phyloP scores from a whole-genome alignment of 352 stramenopile genomes.

The Phytophthora vignae region DNA sequence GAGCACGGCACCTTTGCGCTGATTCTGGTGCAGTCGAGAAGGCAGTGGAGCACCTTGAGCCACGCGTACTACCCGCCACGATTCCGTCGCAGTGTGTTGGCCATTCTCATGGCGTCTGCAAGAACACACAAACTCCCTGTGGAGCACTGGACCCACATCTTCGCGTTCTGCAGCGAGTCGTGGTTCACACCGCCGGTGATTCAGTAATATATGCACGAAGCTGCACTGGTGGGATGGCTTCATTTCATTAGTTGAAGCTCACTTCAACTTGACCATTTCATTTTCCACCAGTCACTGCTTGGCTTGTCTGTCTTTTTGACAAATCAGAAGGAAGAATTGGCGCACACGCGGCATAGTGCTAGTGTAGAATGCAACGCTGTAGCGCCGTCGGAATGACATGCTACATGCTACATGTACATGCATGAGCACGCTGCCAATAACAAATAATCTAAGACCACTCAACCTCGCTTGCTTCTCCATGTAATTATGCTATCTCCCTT shows the following conservation, averaged over 20 bases:
- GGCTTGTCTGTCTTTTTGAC: not conserved
- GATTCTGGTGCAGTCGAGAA: conserved; percentile 46
- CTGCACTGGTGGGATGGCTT: not conserved
- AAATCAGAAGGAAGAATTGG: conserved; percentile 2
- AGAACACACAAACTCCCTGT: conserved; percentile 50
- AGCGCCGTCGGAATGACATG: conserved; percentile 7
- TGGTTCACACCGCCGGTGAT: conserved; percentile 48
- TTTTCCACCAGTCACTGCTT: conserved; percentile 2
- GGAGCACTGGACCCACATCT: conserved; percentile 59
- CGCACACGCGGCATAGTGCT: conserved; percentile 9
- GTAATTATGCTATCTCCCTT: conserved; percentile 29
- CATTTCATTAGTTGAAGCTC: not conserved
- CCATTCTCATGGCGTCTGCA: conserved; percentile 57
- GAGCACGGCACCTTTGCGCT: conserved; percentile 73
- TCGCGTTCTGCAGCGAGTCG: conserved; percentile 61
- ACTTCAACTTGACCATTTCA: conserved; percentile 20
- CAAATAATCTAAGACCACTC: not conserved
- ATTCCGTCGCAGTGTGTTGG: conserved; percentile 49
- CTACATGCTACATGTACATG: not conserved
- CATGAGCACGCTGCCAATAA: not conserved
- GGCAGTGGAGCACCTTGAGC: conserved; percentile 57
- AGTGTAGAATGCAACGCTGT: not conserved
- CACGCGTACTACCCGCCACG: conserved; percentile 52
- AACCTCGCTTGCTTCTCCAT: conserved; percentile 6
- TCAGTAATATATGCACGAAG: conserved; percentile 1